Conservation (phyloP, 164 flowering plant genomes). For the Litsea cubeba region DNA sequence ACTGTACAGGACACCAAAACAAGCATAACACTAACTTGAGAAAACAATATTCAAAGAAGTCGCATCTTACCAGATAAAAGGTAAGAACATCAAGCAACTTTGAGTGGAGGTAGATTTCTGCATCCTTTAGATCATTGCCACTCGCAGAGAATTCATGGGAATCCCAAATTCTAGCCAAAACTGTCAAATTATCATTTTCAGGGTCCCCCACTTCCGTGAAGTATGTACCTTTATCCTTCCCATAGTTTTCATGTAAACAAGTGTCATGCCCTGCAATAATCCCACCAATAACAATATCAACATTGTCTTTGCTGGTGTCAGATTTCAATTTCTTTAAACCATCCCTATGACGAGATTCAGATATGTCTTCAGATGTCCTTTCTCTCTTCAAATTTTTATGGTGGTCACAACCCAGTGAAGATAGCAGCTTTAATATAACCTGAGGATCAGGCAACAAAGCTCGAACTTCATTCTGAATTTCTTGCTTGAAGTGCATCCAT, state of each 20-base stretch:
- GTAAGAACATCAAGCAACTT: conserved; percentile 70
- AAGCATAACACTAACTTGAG: not conserved
- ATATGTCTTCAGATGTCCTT: conserved; percentile 26
- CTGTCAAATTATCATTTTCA: conserved; percentile 27
- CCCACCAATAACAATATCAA: conserved; percentile 66
- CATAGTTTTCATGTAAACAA: conserved; percentile 24
- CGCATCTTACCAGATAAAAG: conserved; percentile 62
- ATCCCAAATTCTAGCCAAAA: conserved; percentile 56
- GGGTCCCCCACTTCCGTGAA: conserved; percentile 23
- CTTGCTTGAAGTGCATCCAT: conserved; percentile 52
- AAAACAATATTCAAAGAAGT: not conserved
- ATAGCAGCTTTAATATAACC: conserved; percentile 63
- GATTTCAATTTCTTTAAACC: conserved; percentile 45
- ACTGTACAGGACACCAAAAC: not conserved
- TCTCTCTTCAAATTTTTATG: conserved; percentile 43
- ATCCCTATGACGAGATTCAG: conserved; percentile 10
- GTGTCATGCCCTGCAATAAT: conserved; percentile 33
- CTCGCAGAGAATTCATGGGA: conserved; percentile 20
- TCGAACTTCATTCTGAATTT: conserved; percentile 57
- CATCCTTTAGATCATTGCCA: conserved; percentile 30
- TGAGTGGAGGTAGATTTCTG: conserved; percentile 47
- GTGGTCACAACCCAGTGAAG: conserved; percentile 31
- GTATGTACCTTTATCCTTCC: conserved; percentile 12
- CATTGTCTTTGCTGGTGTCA: conserved; percentile 26
- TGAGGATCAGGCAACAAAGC: conserved; percentile 76